These are phyloP conservation scores for Cruciata laevipes DNA, from an alignment of 257 asterid species.

Conservation along the genomic window DNA sequence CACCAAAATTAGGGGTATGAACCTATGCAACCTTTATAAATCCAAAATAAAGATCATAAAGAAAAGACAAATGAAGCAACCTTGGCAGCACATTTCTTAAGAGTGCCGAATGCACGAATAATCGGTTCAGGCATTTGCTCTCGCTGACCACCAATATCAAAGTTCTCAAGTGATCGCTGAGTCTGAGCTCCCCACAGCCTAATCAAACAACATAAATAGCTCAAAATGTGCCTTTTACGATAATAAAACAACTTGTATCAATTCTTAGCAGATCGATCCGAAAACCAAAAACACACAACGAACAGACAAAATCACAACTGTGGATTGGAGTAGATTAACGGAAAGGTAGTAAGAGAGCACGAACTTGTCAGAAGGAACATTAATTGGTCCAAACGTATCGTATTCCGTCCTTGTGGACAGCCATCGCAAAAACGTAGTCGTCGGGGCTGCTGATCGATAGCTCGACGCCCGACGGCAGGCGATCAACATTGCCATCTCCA, in stretches of 20 bases:
- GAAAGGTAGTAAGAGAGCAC: constrained; percentile 10
- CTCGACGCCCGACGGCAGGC: constrained; percentile 52
- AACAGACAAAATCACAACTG: not conserved
- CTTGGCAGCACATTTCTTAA: constrained; percentile 96
- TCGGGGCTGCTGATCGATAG: constrained; percentile 22
- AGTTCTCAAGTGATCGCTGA: constrained; percentile 89
- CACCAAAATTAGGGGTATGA: too few relatives aligned
- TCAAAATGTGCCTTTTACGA: not conserved
- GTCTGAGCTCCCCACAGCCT: constrained; percentile 99
- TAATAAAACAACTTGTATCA: not conserved
- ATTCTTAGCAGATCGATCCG: not conserved
- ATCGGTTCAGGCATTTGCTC: constrained; percentile 98
- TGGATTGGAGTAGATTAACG: not conserved
- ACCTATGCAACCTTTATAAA: not conserved
- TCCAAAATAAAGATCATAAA: not conserved
- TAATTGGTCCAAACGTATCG: constrained; percentile 93
- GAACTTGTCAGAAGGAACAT: constrained; percentile 71
- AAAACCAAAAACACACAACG: too few relatives aligned
- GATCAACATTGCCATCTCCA: constrained; percentile 45
- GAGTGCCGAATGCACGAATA: constrained; percentile 84
- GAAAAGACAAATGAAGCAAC: constrained; percentile 23
- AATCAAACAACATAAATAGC: not conserved
- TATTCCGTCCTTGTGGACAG: constrained; percentile 75
- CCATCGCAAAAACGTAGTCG: constrained; percentile 43
- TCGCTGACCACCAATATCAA: constrained; percentile 93